Evolutionary conservation across 2,329 filamentous ascomycete species (phyloP).

Genomic region (Pseudocercospora vitis): DNA sequence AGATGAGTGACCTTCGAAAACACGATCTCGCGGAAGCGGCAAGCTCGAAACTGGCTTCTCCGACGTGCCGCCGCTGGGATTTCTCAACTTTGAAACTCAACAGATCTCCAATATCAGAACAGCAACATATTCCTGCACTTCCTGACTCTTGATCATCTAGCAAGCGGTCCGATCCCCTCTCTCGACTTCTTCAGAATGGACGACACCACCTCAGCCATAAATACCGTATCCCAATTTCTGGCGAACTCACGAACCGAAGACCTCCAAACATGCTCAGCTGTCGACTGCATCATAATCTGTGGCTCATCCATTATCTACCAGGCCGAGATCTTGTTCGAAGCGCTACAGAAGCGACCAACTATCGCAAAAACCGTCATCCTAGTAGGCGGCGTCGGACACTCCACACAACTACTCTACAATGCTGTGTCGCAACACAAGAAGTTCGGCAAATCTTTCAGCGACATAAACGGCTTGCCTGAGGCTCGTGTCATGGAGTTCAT

Average conservation of each 20-base stretch:
- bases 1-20: too few relatives aligned
- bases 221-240: conserved; percentile 36
- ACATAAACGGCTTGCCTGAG: conserved; percentile 42
- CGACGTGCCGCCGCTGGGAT: neutral
- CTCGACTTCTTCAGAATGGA: neutral
- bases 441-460: conserved; percentile 31
- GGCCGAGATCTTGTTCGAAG: conserved; percentile 40
- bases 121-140: too few relatives aligned
- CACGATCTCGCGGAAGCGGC: too few relatives aligned
- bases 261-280: conserved; percentile 25
- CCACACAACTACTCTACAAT: conserved; percentile 46
- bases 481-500: conserved; percentile 43
- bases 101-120: too few relatives aligned
- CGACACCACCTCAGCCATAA: conserved; percentile 23
- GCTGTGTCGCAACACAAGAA: conserved; percentile 40
- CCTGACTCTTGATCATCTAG: too few relatives aligned
- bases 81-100: too few relatives aligned
- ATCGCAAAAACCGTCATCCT: conserved; percentile 43
- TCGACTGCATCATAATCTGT: conserved; percentile 45
- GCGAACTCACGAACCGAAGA: conserved; percentile 32
- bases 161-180: neutral
- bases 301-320: conserved; percentile 42
- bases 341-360: conserved; percentile 34
- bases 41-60: neutral
- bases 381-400: conserved; percentile 50